Base-by-base conservation (phyloP, 345 rosid genomes). In the Physaria fendleri region DNA sequence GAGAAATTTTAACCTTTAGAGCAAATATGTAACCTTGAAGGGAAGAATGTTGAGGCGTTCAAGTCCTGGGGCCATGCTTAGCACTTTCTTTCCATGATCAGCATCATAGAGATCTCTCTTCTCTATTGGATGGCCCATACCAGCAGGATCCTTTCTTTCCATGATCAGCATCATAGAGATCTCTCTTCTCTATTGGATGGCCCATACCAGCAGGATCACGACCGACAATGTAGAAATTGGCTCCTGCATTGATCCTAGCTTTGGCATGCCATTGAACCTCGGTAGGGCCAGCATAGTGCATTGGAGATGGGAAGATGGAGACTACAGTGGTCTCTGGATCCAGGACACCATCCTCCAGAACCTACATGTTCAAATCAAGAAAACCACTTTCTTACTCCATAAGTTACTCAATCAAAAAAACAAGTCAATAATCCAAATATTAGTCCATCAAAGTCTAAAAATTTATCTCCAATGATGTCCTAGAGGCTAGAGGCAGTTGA, bases 211-310 rank as follows among this genome's bases (percentile, higher is more conserved):
- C 98, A 0, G 96, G 96, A 56, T 92, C 98, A 20, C 98, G 80
- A 37, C 98, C 98, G 14, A 92, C 98, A 24, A 92, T 92, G 74
- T 92, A 92, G 65, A 92, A 92, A 71, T 92, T 84, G n/a, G 98
- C 96, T 49, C 98, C 98, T 1, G 98, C 98, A 15, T 92, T 92
- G 54, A 92, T 88, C 69, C 98, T 81, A 58, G 96, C 95, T 64
- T 92, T 92, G 5, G 98, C 98, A 8, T 92, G 98, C 98, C 98
- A 92, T 74, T 92, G 98, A 77, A 92, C 98, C 78, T 92, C 98
- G 0, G 98, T 92, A 0, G 98, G 98, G 7, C 98, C 98, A 21
- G 95, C 96, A 47, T 92, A 92, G 64, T 69, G 98, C 98, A 92
- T 92, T 4, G 98, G 98, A 49, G 96, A 92, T 46, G 98, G 98